Evolutionary conservation across 257 asterid species (phyloP).

Genomic region (Nicotiana attenuata): DNA sequence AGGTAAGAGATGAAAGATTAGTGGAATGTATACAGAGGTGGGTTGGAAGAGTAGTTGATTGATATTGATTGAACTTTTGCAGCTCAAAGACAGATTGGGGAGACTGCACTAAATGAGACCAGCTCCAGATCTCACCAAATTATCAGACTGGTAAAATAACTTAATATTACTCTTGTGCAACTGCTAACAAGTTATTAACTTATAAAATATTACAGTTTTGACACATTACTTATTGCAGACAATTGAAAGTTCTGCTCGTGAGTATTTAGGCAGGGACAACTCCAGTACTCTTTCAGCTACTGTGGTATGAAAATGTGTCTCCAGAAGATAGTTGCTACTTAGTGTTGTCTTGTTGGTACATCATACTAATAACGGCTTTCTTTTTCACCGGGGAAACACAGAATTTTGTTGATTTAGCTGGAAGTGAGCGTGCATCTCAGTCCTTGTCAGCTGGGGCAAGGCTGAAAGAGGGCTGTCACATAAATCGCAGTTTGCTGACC

Average conservation of each 20-base stretch:
- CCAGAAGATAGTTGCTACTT: neutral
- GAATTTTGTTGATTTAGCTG: slow-evolving; percentile 96
- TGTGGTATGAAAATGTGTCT: slow-evolving; percentile 51
- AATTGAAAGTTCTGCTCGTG: slow-evolving; percentile 81
- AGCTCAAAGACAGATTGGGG: slow-evolving; percentile 97
- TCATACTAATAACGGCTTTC: neutral
- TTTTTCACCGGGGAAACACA: slow-evolving; percentile 25
- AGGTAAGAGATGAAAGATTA: slow-evolving; percentile 36
- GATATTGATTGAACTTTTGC: slow-evolving; percentile 18
- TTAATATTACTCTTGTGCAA: neutral
- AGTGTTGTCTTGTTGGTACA: neutral
- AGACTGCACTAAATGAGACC: slow-evolving; percentile 79
- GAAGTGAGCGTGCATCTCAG: slow-evolving; percentile 98
- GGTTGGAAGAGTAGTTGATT: neutral
- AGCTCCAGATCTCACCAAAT: slow-evolving; percentile 99
- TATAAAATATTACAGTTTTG: neutral
- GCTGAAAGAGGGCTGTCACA: slow-evolving; percentile 96
- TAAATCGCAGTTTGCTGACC: slow-evolving; percentile 89
- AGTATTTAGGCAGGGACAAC: slow-evolving; percentile 61
- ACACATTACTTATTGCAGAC: slow-evolving; percentile 48
- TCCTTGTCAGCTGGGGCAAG: slow-evolving; percentile 86
- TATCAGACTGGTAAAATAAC: slow-evolving; percentile 64
- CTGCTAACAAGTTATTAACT: neutral
- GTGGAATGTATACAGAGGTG: neutral
- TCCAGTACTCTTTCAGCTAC: slow-evolving; percentile 67